phyloP scores from a whole-genome alignment of 1,284 basidiomycete species.

The Tilletiopsis washingtonensis region DNA sequence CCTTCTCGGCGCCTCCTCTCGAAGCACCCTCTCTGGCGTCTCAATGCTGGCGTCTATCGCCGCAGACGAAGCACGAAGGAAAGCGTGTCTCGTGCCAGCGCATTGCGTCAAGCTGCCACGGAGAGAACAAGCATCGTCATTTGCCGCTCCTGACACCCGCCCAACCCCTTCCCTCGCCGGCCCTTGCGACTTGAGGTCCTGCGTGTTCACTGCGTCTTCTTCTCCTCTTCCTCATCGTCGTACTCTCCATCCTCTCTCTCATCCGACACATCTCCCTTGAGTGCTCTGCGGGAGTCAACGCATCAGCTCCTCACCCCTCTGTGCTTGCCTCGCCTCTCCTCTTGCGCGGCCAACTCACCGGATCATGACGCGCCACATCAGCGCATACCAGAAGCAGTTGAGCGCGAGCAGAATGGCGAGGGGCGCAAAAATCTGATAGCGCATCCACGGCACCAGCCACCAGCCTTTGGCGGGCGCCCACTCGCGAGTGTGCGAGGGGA shows the following conservation, averaged over 20 bases:
- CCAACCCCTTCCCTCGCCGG: too few relatives aligned
- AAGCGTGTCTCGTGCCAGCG: too few relatives aligned
- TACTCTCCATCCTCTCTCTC: conserved; percentile 41
- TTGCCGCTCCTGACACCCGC: too few relatives aligned
- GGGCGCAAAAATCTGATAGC: conserved; percentile 35
- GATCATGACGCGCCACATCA: conserved; percentile 44
- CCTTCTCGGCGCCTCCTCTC: too few relatives aligned
- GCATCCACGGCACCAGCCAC: conserved; percentile 44
- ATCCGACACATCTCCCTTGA: conserved; percentile 27
- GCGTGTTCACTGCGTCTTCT: too few relatives aligned
- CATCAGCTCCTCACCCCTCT: neutral
- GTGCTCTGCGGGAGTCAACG: conserved; percentile 8
- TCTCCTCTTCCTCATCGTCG: conserved; percentile 30
- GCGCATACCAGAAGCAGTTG: conserved; percentile 43
- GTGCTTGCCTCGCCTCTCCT: neutral
- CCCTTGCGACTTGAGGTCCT: too few relatives aligned
- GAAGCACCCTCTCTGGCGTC: too few relatives aligned
- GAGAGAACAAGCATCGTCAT: too few relatives aligned
- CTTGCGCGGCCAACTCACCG: conserved; percentile 10
- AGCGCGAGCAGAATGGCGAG: conserved; percentile 41
- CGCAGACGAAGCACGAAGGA: too few relatives aligned
- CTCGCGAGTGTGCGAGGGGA: conserved; percentile 52
- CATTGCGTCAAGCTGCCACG: too few relatives aligned
- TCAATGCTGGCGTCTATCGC: too few relatives aligned
- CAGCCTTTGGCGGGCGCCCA: conserved; percentile 39